phyloP scores from a whole-genome alignment of 805 yeast species.

The Candida rishiriensis region DNA sequence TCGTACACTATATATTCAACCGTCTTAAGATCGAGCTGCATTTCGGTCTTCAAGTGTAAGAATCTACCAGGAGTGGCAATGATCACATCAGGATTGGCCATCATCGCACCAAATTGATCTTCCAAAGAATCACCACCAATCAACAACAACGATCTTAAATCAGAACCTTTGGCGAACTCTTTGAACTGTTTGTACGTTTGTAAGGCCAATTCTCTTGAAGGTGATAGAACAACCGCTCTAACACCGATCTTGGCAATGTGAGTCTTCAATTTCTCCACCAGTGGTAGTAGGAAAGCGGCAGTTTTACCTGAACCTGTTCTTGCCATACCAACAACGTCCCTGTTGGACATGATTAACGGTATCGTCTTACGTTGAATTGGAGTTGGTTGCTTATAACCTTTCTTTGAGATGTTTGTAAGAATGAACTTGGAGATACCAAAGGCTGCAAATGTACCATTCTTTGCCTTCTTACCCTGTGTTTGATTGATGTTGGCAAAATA shows the following conservation, averaged over 20 bases:
- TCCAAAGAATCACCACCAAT: slow-evolving; percentile 99
- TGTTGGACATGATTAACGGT: slow-evolving; percentile 77
- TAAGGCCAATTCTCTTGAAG: slow-evolving; percentile 92
- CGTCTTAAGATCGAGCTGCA: slow-evolving; percentile 78
- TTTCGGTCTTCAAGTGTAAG: slow-evolving; percentile 91
- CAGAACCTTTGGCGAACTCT: slow-evolving; percentile 82
- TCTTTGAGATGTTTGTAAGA: slow-evolving; percentile 64
- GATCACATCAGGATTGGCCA: slow-evolving; percentile 89
- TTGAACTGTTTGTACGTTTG: slow-evolving; percentile 88
- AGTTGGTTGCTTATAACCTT: slow-evolving; percentile 93
- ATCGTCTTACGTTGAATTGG: slow-evolving; percentile 97
- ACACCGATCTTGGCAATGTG: slow-evolving; percentile 87
- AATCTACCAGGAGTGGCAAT: slow-evolving; percentile 98
- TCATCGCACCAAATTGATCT: slow-evolving; percentile 90
- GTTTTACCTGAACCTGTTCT: slow-evolving; percentile 99
- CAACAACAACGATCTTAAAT: slow-evolving; percentile 70
- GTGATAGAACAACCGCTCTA: slow-evolving; percentile 85
- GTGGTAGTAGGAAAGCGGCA: slow-evolving; percentile 91
- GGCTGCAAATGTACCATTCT: slow-evolving; percentile 81
- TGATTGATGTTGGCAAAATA: slow-evolving; percentile 30
- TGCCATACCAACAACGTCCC: slow-evolving; percentile 99
- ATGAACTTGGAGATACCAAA: slow-evolving; percentile 80
- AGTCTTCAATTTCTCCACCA: slow-evolving; percentile 76
- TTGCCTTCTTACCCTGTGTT: slow-evolving; percentile 49
- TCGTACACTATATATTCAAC: slow-evolving; percentile 92